These are phyloP conservation scores for Gautieria morchelliformis DNA, from an alignment of 768 basidiomycete species.

Conservation along the genomic window DNA sequence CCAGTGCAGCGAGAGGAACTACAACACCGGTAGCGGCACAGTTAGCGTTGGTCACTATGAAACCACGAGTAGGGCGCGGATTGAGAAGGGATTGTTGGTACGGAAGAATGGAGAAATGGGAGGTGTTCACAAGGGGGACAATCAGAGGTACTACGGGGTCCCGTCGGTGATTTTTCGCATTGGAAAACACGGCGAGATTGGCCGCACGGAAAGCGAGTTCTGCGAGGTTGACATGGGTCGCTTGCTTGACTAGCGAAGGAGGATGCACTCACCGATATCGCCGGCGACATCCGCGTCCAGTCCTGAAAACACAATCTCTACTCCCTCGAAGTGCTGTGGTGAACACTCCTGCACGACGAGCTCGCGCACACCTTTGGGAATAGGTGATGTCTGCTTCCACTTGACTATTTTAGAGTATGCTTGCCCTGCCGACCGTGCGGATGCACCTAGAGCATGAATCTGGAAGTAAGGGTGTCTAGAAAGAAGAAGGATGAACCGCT, in stretches of 20 bases:
- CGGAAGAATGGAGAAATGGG: constrained; percentile 72
- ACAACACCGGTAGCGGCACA: constrained; percentile 93
- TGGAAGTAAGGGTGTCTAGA: constrained; percentile 84
- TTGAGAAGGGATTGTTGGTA: constrained; percentile 64
- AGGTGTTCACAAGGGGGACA: constrained; percentile 90
- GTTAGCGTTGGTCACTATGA: constrained; percentile 98
- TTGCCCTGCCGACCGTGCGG: constrained; percentile 78
- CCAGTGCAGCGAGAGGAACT: constrained; percentile 84
- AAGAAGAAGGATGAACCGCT: constrained; percentile 87
- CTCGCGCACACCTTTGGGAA: constrained; percentile 55
- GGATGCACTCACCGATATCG: constrained; percentile 65
- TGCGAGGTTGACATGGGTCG: constrained; percentile 21
- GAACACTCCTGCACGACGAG: constrained; percentile 69
- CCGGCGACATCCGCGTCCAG: constrained; percentile 92
- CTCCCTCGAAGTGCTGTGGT: constrained; percentile 68
- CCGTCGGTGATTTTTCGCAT: constrained; percentile 91
- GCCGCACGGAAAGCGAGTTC: constrained; percentile 81
- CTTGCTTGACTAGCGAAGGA: background rate
- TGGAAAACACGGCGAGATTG: constrained; percentile 89
- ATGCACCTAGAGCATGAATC: constrained; percentile 83
- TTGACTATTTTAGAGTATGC: constrained; percentile 54
- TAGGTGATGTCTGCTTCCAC: constrained; percentile 82
- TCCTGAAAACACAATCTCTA: constrained; percentile 89
- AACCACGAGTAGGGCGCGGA: constrained; percentile 66
- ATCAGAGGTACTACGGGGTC: constrained; percentile 91